phyloP scores from a whole-genome alignment of 108 stramenopile species.

The Licmophora abbreviata region DNA sequence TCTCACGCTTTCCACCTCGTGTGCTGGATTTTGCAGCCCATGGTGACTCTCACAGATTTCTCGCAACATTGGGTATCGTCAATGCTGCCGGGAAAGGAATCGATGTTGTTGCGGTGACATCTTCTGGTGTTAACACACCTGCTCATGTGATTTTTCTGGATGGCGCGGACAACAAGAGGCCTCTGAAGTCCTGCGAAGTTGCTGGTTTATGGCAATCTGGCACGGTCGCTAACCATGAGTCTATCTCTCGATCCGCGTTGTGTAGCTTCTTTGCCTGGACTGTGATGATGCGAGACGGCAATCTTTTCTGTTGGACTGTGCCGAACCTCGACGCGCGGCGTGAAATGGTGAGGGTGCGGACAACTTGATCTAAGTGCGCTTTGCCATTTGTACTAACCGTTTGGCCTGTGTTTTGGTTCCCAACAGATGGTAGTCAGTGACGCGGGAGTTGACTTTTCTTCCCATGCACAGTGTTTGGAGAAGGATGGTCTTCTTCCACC shows the following conservation, averaged over 20 bases:
- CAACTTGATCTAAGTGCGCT: background rate
- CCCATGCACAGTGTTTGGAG: background rate
- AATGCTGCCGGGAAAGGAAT: background rate
- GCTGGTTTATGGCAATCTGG: conserved; percentile 4
- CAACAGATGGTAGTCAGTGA: background rate
- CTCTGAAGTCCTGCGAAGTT: background rate
- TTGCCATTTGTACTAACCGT: background rate
- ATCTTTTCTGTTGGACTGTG: background rate
- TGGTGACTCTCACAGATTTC: background rate
- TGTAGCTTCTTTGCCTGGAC: background rate
- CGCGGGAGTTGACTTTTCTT: background rate
- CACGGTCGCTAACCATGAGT: background rate
- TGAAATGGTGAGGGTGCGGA: background rate
- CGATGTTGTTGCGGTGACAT: background rate
- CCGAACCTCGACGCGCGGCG: background rate
- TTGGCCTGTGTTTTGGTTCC: background rate
- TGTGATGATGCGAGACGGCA: background rate
- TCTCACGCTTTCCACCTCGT: too few relatives aligned
- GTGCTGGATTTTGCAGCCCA: background rate
- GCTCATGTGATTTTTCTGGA: background rate
- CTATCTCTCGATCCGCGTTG: background rate
- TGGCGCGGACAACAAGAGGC: background rate
- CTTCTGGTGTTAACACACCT: background rate
- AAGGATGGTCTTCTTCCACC: background rate
- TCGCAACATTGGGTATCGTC: conserved; percentile 5